Conservation (phyloP, 495 filamentous ascomycete species). For the Chaetomium fimeti region DNA sequence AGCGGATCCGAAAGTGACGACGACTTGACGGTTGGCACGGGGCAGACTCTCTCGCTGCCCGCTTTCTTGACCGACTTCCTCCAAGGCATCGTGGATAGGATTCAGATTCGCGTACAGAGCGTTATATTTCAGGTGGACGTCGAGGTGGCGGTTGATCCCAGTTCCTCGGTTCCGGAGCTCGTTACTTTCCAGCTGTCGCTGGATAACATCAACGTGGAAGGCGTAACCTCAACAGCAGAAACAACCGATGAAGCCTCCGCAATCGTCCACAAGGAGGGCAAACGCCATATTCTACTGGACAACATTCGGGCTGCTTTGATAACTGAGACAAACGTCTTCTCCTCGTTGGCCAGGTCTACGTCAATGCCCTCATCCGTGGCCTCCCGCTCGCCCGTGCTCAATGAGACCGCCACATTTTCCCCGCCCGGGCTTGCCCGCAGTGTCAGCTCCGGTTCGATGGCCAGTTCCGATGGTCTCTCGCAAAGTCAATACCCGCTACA, state of each 20-base stretch:
- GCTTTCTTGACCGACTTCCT: slow-evolving; percentile 79
- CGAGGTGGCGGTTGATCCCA: slow-evolving; percentile 60
- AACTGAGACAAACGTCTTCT: slow-evolving; percentile 71
- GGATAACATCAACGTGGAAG: slow-evolving; percentile 64
- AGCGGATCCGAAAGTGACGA: slow-evolving; percentile 64
- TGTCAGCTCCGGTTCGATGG: slow-evolving; percentile 22
- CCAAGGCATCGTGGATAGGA: slow-evolving; percentile 75
- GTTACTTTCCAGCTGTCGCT: slow-evolving; percentile 66
- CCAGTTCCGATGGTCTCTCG: slow-evolving; percentile 30
- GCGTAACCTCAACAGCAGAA: slow-evolving; percentile 50
- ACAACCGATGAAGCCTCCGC: slow-evolving; percentile 34
- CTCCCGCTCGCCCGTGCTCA: slow-evolving; percentile 42
- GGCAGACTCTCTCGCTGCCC: slow-evolving; percentile 71
- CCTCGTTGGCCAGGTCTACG: slow-evolving; percentile 59
- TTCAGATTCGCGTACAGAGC: slow-evolving; percentile 65
- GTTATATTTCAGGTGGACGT: slow-evolving; percentile 61
- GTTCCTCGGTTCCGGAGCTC: slow-evolving; percentile 48
- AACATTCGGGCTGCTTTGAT: slow-evolving; percentile 65
- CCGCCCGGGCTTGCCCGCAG: slow-evolving; percentile 23
- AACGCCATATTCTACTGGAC: slow-evolving; percentile 61
- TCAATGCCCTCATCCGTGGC: slow-evolving; percentile 61
- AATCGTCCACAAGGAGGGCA: slow-evolving; percentile 54
- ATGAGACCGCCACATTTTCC: slow-evolving; percentile 28
- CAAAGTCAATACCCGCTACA: slow-evolving; percentile 37
- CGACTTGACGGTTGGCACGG: slow-evolving; percentile 68